A percentile compares a stretch with the other conserved stretches of the same genome.
phyloP scores from a whole-genome alignment of 495 filamentous ascomycete genomes.

The Cercophora newfieldiana region DNA sequence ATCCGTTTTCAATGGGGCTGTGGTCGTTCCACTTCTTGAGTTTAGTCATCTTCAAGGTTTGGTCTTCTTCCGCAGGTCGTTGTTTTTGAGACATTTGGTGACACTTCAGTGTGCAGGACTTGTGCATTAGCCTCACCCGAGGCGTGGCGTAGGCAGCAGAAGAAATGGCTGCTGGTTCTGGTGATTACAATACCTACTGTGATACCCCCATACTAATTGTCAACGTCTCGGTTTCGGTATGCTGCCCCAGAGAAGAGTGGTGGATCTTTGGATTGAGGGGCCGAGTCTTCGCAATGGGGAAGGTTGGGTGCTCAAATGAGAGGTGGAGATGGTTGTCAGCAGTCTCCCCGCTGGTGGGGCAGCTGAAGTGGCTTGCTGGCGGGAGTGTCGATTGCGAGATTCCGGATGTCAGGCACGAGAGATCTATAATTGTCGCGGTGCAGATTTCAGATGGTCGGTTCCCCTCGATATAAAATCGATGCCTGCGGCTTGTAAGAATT shows the following conservation, averaged over 20 bases:
- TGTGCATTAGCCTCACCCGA: no score
- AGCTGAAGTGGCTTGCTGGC: slow-evolving; percentile 8
- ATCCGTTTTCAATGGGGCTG: no score
- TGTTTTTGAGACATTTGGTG: no score
- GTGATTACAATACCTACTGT: neutral
- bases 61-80: no score
- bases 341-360: neutral
- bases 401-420: neutral
- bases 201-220: neutral
- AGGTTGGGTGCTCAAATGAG: slow-evolving; percentile 21
- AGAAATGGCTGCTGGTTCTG: no score
- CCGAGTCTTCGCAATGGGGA: slow-evolving; percentile 8
- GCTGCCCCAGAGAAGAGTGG: neutral
- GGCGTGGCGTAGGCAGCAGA: no score
- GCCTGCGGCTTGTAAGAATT: neutral
- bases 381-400: neutral
- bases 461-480: neutral
- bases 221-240: neutral
- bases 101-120: no score
- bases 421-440: slow-evolving; percentile 10
- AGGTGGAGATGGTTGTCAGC: slow-evolving; percentile 12
- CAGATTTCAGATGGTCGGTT: neutral
- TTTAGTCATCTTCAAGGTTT: no score
- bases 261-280: neutral
- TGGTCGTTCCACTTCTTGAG: no score